Evolutionary conservation across 257 asterid genomes (phyloP), one percentile per base, ranked within the genome.

Genomic region (Oldenlandia corymbosa): DNA sequence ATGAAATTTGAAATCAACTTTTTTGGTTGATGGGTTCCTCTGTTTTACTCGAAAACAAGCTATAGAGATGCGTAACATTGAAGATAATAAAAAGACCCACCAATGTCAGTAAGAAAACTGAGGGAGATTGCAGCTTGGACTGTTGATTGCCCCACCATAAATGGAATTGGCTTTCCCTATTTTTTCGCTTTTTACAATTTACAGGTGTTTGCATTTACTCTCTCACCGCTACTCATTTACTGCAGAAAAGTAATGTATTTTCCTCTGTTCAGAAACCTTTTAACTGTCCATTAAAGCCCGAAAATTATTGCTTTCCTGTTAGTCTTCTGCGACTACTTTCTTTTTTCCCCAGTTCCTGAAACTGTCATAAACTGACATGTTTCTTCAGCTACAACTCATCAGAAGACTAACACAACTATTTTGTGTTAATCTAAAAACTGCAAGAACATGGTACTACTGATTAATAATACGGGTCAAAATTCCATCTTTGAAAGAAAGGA

Each of bases 121-220:
- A 23, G 17, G n/a, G 46, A 0, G 45, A 12, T 7, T 5, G 16
- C 2, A 24, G 43, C 37, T 48, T 49, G 58, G 43, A 52, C 10
- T 21, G 34, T 32, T 55, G 64, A 14, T 46, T 20, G 34, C 66
- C 73, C 63, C 54, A 26, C 65, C 16, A 32, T 63, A 42, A 64
- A 53, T 60, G 53, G 21, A 13, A 51, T 17, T 18, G n/a, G 13
- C 34, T 46, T 34, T 30, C 61, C 61, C 5, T 1, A 3, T 10
- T 11, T 1, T 56, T 59, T 39, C 23, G 11, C 5, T 2, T 1
- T 18, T 7, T 26, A 1, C 24, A 30, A 57, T 46, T 37, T 45
- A 3, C 39, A 3, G 4, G 6, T 34, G 6, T 34, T 34, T 34
- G 4, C 9, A 34, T 3, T 34, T 34, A 34, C 36, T 34, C 49